Evolutionary conservation across 2,329 filamentous ascomycete species (phyloP), one percentile per base, ranked within the genome.

Genomic region (Fusarium sp.): DNA sequence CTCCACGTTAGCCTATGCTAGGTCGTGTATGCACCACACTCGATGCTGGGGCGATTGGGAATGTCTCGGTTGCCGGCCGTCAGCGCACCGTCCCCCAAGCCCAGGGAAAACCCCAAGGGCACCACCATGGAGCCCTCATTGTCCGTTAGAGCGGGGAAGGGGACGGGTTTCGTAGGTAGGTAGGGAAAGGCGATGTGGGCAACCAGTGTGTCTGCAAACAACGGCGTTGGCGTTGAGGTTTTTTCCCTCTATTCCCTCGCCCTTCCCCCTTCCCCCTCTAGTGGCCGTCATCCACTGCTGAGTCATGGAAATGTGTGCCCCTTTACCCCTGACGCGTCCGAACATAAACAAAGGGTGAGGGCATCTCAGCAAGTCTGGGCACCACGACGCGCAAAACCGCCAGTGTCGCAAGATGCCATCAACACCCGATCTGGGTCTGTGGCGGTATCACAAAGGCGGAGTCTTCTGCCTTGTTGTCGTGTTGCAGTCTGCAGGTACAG

Each of bases 51-150:
- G 13, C 39, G 52, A 52, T 52, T 54, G 55, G 28, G 57, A 57
- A 69, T 72, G 65, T 71, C 65, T 71, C 51, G 57, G 57, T 61
- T 66, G 57, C 16, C 37, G 64, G 40, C 60, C 60, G 68, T 63
- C 65, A 69, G 59, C 39, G 36, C 52, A 61, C 60, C 47, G 34
- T 57, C 18, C 53, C 46, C 41, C 52, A 27, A 48, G 34, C 27
- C 43, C 52, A 57, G 46, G 51, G 30, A 53, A 57, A 48, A 23
- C 18, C 48, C 23, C 23, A 55, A 62, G 56, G 64, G 56, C 44
- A 62, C 53, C 15, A 46, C 18, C 36, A 57, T n/a, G 16, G 36
- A 70, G 67, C 43, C 53, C 54, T 36, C 18, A 36, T 54, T 51
- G 55, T 53, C 54, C 59, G 60, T 71, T 65, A 54, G 64, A 70